Conservation (phyloP, 2,329 filamentous ascomycete species). For the Phoma sp. region DNA sequence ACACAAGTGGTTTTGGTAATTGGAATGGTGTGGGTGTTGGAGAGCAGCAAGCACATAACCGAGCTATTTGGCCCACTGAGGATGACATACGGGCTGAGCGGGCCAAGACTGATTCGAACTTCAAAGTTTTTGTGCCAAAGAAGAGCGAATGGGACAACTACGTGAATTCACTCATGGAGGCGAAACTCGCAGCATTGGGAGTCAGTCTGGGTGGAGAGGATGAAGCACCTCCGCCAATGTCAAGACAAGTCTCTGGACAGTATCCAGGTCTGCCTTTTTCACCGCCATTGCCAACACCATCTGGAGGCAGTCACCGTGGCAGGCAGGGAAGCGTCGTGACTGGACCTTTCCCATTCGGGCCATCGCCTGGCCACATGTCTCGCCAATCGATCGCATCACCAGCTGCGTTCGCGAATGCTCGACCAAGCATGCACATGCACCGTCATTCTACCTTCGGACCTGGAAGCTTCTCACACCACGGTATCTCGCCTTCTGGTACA, state of each 20-base stretch:
- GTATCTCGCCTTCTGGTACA: constrained; percentile 60
- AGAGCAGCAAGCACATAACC: constrained; percentile 62
- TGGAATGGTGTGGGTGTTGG: constrained; percentile 52
- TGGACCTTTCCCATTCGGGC: constrained; percentile 64
- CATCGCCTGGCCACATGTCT: constrained; percentile 63
- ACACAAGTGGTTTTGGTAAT: constrained; percentile 72
- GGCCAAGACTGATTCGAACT: constrained; percentile 54
- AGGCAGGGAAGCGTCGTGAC: constrained; percentile 65
- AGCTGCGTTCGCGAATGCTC: constrained; percentile 66
- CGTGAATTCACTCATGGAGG: constrained; percentile 82
- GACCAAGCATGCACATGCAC: constrained; percentile 66
- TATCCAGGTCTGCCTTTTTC: constrained; percentile 82
- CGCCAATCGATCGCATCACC: constrained; percentile 75
- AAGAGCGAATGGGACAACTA: constrained; percentile 79
- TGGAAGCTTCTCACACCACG: constrained; percentile 71
- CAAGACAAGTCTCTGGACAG: constrained; percentile 74
- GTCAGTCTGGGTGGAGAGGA: constrained; percentile 81
- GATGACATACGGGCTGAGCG: constrained; percentile 66
- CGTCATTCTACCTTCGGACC: constrained; percentile 77
- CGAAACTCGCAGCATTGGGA: constrained; percentile 89
- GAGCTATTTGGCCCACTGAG: constrained; percentile 71
- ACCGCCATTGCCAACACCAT: constrained; percentile 80
- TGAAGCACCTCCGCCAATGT: constrained; percentile 66
- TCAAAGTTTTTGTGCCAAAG: constrained; percentile 73
- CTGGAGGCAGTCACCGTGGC: constrained; percentile 74